A percentile compares a stretch with the other conserved stretches of the same genome.
Conservation (phyloP, 768 basidiomycete genomes). For the Xerocomellus intermedius region DNA sequence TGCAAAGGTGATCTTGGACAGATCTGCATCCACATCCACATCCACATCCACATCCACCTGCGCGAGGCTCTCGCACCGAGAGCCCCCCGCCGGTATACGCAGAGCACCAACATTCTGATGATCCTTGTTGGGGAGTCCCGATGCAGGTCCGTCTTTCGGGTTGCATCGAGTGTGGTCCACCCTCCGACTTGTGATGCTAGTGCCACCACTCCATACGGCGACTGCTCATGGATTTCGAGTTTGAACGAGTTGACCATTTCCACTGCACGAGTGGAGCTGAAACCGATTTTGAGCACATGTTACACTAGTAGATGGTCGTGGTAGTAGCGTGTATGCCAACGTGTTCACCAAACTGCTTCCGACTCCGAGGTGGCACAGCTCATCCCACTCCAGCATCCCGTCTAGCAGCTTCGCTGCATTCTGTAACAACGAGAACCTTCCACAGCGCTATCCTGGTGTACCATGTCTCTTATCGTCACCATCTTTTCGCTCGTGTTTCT, state of each 20-base stretch:
- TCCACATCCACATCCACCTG: too few relatives aligned
- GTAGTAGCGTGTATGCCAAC: conserved; percentile 10
- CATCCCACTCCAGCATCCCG: background rate
- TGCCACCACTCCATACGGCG: too few relatives aligned
- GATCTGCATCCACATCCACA: background rate
- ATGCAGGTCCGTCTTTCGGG: too few relatives aligned
- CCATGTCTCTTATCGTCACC: conserved; percentile 77
- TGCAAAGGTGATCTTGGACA: background rate
- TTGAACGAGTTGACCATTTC: too few relatives aligned
- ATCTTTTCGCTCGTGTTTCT: conserved; percentile 82
- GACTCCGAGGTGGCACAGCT: background rate
- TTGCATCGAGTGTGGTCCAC: too few relatives aligned
- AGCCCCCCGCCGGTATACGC: background rate
- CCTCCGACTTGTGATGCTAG: too few relatives aligned
- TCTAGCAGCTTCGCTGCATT: background rate
- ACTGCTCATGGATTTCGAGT: too few relatives aligned
- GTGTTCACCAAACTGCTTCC: conserved; percentile 12
- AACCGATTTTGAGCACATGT: background rate
- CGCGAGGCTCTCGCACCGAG: background rate
- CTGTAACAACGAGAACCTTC: conserved; percentile 5
- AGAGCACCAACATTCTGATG: background rate
- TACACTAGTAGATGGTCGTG: background rate
- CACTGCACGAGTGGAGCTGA: too few relatives aligned
- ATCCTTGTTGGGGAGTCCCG: too few relatives aligned
- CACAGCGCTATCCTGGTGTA: conserved; percentile 5